Percentiles rank a stretch among this genome's conserved stretches.
phyloP scores from a whole-genome alignment of 176 grass and related monocot genomes.

The Eleusine coracana region DNA sequence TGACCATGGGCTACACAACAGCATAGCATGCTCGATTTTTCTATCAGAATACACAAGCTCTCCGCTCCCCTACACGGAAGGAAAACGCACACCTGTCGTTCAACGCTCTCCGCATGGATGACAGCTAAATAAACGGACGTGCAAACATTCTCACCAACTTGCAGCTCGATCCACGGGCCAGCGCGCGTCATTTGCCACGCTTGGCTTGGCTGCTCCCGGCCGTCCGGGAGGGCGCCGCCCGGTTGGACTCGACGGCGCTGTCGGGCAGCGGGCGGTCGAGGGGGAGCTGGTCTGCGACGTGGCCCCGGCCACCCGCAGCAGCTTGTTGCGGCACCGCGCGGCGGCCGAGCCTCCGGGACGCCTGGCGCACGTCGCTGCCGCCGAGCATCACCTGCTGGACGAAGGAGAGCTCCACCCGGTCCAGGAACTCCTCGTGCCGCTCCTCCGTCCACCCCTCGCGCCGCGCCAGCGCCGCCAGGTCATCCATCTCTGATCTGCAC shows the following conservation, averaged over 20 bases:
- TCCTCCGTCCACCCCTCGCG: conserved; percentile 77
- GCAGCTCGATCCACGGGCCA: not conserved
- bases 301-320: not conserved
- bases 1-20: not conserved
- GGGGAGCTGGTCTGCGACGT: not conserved
- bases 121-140: not conserved
- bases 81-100: not conserved
- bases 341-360: conserved; percentile 35
- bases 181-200: not conserved
- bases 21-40: not conserved
- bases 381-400: conserved; percentile 58
- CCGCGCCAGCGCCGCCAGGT: conserved; percentile 42
- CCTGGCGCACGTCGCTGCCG: conserved; percentile 39
- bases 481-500: conserved; percentile 33
- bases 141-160: conserved; percentile 25
- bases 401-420: conserved; percentile 82
- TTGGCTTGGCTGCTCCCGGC: no score
- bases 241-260: conserved; percentile 89
- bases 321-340: not conserved
- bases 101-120: not conserved
- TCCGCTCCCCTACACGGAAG: no score
- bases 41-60: not conserved
- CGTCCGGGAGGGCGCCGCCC: conserved; percentile 20
- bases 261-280: conserved; percentile 75
- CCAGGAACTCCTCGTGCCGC: conserved; percentile 82